Evolutionary conservation across 208 protist species (phyloP).

Genomic region (Trypanosoma boissoni): DNA sequence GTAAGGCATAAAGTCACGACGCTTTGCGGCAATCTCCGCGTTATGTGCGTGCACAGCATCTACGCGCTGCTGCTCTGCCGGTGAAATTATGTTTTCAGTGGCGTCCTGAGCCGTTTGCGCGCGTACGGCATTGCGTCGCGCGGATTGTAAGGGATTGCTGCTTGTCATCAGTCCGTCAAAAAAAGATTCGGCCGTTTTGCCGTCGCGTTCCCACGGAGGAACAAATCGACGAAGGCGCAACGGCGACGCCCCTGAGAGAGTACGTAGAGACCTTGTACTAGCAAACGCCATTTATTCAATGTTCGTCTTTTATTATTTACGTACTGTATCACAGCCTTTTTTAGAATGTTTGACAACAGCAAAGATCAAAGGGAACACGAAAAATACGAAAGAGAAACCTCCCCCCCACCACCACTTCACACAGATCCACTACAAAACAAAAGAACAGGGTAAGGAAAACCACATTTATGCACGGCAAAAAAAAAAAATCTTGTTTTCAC

Average conservation of each 20-base stretch:
- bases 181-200: conserved; percentile 78
- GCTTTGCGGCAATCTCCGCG: conserved; percentile 31
- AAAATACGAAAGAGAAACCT: too few species aligned
- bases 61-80: conserved; percentile 42
- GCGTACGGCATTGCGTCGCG: conserved; percentile 29
- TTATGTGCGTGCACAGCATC: conserved; percentile 52
- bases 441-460: too few species aligned
- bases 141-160: conserved; percentile 62
- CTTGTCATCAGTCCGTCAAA: conserved; percentile 67
- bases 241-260: background rate
- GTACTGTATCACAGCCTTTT: too few species aligned
- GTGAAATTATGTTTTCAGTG: conserved; percentile 26
- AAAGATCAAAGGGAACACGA: too few species aligned
- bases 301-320: background rate
- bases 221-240: conserved; percentile 56
- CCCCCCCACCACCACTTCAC: too few species aligned
- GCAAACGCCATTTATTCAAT: background rate
- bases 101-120: conserved; percentile 31
- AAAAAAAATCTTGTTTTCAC: too few species aligned
- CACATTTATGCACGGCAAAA: too few species aligned
- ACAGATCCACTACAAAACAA: too few species aligned
- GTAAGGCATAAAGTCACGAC: conserved; percentile 76
- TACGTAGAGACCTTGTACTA: background rate
- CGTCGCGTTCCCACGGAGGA: conserved; percentile 82
- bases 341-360: too few species aligned